Evolutionary conservation across 257 asterid species (phyloP).

Genomic region (Voacanga thouarsii): DNA sequence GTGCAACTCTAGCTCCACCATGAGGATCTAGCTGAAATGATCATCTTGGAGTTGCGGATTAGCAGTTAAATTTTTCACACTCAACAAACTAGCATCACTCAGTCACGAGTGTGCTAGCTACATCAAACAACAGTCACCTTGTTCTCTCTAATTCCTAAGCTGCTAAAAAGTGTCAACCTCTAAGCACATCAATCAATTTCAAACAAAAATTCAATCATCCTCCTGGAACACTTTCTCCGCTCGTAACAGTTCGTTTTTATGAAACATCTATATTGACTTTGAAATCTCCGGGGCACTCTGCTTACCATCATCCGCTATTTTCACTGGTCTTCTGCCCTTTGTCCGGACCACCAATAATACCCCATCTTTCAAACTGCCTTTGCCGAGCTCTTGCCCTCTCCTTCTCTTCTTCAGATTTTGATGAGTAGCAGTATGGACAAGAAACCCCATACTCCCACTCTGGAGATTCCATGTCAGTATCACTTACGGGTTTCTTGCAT

Average conservation of each 20-base stretch:
- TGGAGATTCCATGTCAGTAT: slow-evolving; percentile 85
- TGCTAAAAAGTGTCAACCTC: background rate
- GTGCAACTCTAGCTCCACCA: too few relatives aligned
- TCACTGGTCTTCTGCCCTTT: slow-evolving; percentile 71
- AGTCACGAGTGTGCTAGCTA: background rate
- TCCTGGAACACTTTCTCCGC: background rate
- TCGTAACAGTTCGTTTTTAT: background rate
- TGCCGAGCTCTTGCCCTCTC: slow-evolving; percentile 95
- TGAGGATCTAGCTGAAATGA: background rate
- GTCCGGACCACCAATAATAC: slow-evolving; percentile 93
- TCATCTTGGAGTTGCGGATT: background rate
- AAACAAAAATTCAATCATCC: background rate
- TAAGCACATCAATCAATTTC: background rate
- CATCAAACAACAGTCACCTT: background rate
- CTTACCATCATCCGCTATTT: slow-evolving; percentile 18
- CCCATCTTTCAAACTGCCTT: slow-evolving; percentile 79
- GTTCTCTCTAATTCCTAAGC: background rate
- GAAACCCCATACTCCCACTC: slow-evolving; percentile 86
- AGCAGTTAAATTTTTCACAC: background rate
- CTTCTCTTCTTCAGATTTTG: slow-evolving; percentile 91
- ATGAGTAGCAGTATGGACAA: slow-evolving; percentile 79
- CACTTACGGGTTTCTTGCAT: slow-evolving; percentile 88
- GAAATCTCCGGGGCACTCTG: background rate
- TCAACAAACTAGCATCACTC: background rate
- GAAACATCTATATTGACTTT: background rate